Evolutionary conservation across 371 early-diverging fungal species (phyloP).

Genomic region (Circinella umbellata): DNA sequence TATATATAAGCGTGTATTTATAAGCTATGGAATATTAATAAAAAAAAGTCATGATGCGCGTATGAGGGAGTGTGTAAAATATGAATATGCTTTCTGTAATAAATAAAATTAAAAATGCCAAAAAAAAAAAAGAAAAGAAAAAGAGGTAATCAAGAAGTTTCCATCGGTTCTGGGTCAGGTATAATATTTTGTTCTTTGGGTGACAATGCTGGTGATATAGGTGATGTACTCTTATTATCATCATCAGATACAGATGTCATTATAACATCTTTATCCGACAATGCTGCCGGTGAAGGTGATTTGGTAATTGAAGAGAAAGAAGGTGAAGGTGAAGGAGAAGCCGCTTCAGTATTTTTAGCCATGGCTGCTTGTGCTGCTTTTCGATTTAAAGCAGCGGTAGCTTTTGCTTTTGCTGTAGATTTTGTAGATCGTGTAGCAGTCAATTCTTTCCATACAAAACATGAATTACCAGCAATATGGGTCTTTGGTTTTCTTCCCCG

Average conservation of each 20-base stretch:
- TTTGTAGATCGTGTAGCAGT: conserved; percentile 8
- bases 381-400: conserved; percentile 12
- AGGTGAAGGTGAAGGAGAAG: not conserved
- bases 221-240: not conserved
- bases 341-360: not conserved
- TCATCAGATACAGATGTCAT: too few relatives aligned
- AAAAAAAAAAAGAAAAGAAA: not conserved
- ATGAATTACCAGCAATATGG: conserved; percentile 52
- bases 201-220: not conserved
- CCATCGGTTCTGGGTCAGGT: not conserved
- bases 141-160: not conserved
- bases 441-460: conserved; percentile 51
- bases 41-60: too few relatives aligned
- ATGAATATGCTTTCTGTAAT: too few relatives aligned
- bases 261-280: not conserved
- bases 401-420: conserved; percentile 13
- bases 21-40: too few relatives aligned
- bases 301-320: too few relatives aligned
- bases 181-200: not conserved
- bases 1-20: too few relatives aligned
- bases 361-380: not conserved
- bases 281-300: not conserved
- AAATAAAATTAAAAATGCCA: too few relatives aligned
- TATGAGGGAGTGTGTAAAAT: too few relatives aligned
- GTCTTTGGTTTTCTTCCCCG: conserved; percentile 54